phyloP scores from a whole-genome alignment of 495 filamentous ascomycete genomes.

The Ramalina intermedia region DNA sequence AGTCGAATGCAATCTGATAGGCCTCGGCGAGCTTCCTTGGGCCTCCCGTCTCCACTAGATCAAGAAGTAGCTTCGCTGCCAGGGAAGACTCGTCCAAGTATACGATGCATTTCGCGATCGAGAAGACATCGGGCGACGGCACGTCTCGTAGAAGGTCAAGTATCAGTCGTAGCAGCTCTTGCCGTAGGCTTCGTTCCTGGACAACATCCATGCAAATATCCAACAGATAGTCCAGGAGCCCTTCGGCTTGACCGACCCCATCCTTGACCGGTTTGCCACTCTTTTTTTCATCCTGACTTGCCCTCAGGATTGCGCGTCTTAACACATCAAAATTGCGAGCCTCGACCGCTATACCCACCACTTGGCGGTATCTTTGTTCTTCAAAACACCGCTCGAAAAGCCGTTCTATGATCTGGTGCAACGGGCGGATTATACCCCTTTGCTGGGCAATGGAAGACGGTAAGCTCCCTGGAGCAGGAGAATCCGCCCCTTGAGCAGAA shows the following conservation, averaged over 20 bases:
- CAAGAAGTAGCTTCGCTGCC: conserved; percentile 73
- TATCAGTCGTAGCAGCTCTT: conserved; percentile 73
- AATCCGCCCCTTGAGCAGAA: conserved; percentile 38
- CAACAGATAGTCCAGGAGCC: conserved; percentile 91
- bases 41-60: conserved; percentile 70
- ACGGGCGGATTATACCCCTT: conserved; percentile 46
- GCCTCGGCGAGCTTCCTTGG: conserved; percentile 64
- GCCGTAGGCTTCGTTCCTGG: conserved; percentile 78
- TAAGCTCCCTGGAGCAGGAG: conserved; percentile 34
- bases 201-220: conserved; percentile 96
- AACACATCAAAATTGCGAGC: conserved; percentile 86
- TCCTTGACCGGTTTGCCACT: conserved; percentile 37
- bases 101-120: conserved; percentile 95
- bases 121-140: conserved; percentile 86
- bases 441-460: conserved; percentile 40
- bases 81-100: conserved; percentile 86
- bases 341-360: conserved; percentile 97
- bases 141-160: conserved; percentile 80
- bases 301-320: conserved; percentile 65
- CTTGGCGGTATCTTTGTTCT: conserved; percentile 81
- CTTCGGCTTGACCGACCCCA: conserved; percentile 52
- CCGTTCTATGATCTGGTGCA: conserved; percentile 71
- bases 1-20: conserved; percentile 94
- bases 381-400: conserved; percentile 84
- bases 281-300: conserved; percentile 67